Evolutionary conservation across 2,329 filamentous ascomycete species (phyloP).

Genomic region (Aurifilum marmelostoma): DNA sequence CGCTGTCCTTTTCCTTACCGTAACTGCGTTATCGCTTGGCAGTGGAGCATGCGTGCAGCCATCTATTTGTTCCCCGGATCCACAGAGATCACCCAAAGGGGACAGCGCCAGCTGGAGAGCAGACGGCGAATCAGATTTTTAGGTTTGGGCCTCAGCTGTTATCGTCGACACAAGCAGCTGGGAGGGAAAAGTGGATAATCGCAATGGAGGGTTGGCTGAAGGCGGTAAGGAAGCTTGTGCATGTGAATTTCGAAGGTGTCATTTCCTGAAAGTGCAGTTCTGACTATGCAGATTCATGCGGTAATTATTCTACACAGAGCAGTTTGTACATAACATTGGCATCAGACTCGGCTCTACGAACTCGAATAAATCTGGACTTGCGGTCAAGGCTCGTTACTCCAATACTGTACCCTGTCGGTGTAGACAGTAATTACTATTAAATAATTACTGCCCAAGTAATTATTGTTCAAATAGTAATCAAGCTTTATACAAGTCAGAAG

Average conservation of each 20-base stretch:
- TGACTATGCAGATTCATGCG: not conserved
- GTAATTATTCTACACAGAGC: no score
- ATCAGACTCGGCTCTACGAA: no score
- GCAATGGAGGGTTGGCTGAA: not conserved
- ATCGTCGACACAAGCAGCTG: not conserved
- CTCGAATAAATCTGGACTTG: no score
- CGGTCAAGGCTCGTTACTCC: no score
- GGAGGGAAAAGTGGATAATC: not conserved
- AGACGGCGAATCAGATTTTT: not conserved
- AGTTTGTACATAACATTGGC: no score
- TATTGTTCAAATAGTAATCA: not conserved
- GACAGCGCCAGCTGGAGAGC: not conserved
- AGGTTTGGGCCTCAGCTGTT: not conserved
- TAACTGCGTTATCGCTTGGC: not conserved
- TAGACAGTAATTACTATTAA: no score
- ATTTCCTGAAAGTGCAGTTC: not conserved
- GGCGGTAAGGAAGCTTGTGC: not conserved
- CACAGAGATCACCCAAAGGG: not conserved
- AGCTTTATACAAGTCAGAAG: not conserved
- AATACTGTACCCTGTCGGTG: no score
- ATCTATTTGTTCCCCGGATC: conserved; percentile 1
- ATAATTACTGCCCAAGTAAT: no score
- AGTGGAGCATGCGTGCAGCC: conserved; percentile 3
- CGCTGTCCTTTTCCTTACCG: not conserved
- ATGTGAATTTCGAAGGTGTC: not conserved